phyloP scores from a whole-genome alignment of 805 yeast genomes.

The Nakazawaea wyomingensis region DNA sequence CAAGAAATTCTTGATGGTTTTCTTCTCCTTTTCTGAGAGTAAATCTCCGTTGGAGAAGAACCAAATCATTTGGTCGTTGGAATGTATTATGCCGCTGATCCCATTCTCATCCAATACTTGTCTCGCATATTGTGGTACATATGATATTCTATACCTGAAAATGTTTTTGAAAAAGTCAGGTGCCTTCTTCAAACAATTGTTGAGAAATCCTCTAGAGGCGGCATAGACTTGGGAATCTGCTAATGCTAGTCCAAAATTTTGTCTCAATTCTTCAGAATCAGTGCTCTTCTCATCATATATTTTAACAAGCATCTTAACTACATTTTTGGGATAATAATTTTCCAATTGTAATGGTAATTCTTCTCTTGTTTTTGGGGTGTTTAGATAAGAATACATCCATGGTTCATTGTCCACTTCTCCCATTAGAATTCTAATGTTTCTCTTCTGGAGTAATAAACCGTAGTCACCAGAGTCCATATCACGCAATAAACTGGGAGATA shows the following conservation, averaged over 20 bases:
- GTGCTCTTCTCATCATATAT: slow-evolving; percentile 15
- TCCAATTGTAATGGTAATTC: slow-evolving; percentile 28
- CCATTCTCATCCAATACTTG: not conserved
- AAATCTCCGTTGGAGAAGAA: slow-evolving; percentile 23
- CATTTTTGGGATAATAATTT: slow-evolving; percentile 32
- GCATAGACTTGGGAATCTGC: slow-evolving; percentile 35
- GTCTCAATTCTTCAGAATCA: slow-evolving; percentile 18
- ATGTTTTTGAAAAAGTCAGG: slow-evolving; percentile 11
- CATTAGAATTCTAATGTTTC: slow-evolving; percentile 22
- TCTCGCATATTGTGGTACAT: slow-evolving; percentile 3
- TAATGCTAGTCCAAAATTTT: slow-evolving; percentile 27
- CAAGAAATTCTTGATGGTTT: slow-evolving; percentile 12
- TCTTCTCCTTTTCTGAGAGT: slow-evolving; percentile 18
- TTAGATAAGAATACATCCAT: slow-evolving; percentile 24
- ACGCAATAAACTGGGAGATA: slow-evolving; percentile 23
- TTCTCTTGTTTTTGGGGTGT: slow-evolving; percentile 25
- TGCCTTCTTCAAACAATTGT: slow-evolving; percentile 21
- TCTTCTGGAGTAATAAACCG: slow-evolving; percentile 20
- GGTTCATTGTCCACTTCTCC: slow-evolving; percentile 34
- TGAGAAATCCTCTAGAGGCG: slow-evolving; percentile 31
- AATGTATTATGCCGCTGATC: slow-evolving; percentile 13
- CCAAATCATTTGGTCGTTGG: slow-evolving; percentile 21
- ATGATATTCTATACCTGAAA: slow-evolving; percentile 14
- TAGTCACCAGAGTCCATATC: slow-evolving; percentile 29
- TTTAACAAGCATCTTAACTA: slow-evolving; percentile 18